Evolutionary conservation across 306 rosid genomes (phyloP).

Genomic region (Ochetophila trinervis): DNA sequence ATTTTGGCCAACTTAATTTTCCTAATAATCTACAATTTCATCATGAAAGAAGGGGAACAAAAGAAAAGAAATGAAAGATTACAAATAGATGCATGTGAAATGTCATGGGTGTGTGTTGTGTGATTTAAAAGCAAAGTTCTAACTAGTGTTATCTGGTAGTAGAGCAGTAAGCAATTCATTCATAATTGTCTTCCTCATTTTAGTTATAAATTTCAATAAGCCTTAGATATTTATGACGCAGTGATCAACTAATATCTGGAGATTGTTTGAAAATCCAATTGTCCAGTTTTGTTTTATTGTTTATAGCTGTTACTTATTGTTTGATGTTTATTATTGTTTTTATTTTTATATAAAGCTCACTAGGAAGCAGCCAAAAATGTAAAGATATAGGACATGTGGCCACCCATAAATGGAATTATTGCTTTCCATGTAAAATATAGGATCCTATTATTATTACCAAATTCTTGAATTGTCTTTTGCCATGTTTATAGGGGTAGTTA

Average conservation of each 20-base stretch:
- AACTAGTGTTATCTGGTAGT: neutral
- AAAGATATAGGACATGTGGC: too few species aligned
- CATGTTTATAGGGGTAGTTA: too few species aligned
- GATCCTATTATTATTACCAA: too few species aligned
- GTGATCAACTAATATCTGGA: neutral
- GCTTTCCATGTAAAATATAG: too few species aligned
- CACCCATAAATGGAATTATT: too few species aligned
- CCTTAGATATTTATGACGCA: neutral
- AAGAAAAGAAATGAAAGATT: neutral
- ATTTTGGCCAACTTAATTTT: neutral
- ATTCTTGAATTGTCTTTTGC: too few species aligned
- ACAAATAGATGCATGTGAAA: constrained; percentile 18
- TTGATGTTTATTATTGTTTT: too few species aligned
- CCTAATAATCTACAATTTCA: neutral
- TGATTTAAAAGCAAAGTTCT: neutral
- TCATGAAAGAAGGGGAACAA: neutral
- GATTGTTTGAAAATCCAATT: neutral
- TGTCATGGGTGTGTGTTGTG: constrained; percentile 10
- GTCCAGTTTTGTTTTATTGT: too few species aligned
- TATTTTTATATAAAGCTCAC: too few species aligned
- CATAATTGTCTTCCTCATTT: neutral
- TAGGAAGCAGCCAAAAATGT: too few species aligned
- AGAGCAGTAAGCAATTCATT: neutral
- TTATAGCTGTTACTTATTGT: neutral
- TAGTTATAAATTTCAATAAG: neutral